These are phyloP conservation scores for Nothophoma quercina DNA, from an alignment of 2,329 filamentous ascomycete species.

Conservation along the genomic window DNA sequence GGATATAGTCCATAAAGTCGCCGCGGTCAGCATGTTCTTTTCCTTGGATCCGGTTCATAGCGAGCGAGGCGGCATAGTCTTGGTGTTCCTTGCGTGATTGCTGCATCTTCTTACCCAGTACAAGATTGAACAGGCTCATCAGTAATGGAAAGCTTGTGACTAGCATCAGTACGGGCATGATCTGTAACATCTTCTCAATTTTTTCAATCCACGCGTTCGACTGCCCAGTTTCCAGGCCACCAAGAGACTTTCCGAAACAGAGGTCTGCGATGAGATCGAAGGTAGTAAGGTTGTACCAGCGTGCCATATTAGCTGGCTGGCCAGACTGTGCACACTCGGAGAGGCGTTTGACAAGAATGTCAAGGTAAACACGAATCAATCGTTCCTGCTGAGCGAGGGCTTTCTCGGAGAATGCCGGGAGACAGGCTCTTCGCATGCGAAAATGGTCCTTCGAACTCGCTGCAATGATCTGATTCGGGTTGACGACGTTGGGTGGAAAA, in stretches of 20 bases:
- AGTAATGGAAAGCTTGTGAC: slow-evolving; percentile 14
- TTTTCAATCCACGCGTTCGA: slow-evolving; percentile 20
- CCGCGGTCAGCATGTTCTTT: slow-evolving; percentile 12
- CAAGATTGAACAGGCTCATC: slow-evolving; percentile 8
- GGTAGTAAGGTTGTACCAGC: slow-evolving; percentile 33
- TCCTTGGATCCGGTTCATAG: slow-evolving; percentile 15
- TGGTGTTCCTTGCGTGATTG: slow-evolving; percentile 16
- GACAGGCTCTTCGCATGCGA: slow-evolving; percentile 50
- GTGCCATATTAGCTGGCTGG: slow-evolving; percentile 13
- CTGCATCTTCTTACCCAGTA: slow-evolving; percentile 15
- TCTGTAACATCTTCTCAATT: slow-evolving; percentile 16
- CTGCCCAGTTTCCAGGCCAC: slow-evolving; percentile 22
- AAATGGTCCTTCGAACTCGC: slow-evolving; percentile 48
- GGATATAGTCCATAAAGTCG: slow-evolving; percentile 21
- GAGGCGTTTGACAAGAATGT: slow-evolving; percentile 16
- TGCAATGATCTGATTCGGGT: slow-evolving; percentile 40
- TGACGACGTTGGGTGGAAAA: slow-evolving; percentile 33
- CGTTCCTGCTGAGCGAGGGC: slow-evolving; percentile 23
- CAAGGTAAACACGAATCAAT: slow-evolving; percentile 21
- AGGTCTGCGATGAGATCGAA: slow-evolving; percentile 38
- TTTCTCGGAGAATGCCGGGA: slow-evolving; percentile 39
- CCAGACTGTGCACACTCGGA: slow-evolving; percentile 2
- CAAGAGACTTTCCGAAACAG: slow-evolving; percentile 30
- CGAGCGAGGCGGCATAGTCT: slow-evolving; percentile 13
- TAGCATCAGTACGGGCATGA: slow-evolving; percentile 15